Conservation (phyloP, 495 filamentous ascomycete species). For the Trichocladium antarcticum region DNA sequence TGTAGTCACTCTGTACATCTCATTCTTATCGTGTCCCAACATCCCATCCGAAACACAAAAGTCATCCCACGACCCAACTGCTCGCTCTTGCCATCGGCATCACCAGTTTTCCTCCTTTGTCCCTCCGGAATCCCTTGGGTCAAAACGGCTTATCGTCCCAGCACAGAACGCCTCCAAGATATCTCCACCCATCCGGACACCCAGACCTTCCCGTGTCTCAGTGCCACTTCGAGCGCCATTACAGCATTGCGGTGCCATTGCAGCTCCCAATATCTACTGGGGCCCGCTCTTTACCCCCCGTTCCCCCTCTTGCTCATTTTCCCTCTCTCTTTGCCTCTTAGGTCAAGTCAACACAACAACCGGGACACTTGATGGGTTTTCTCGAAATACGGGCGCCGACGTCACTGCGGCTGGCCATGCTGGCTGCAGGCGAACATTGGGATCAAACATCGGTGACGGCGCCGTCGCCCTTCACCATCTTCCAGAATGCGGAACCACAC, state of each 20-base stretch:
- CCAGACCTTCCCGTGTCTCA: constrained; percentile 2
- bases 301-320: neutral
- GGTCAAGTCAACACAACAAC: neutral
- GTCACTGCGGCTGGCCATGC: constrained; percentile 48
- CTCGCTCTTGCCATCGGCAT: neutral
- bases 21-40: no score
- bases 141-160: neutral
- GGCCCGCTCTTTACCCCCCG: neutral
- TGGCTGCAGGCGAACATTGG: constrained; percentile 15
- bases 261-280: neutral
- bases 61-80: neutral
- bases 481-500: constrained; percentile 25
- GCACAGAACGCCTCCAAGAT: neutral
- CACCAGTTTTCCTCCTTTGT: neutral
- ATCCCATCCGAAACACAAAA: no score
- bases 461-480: constrained; percentile 21
- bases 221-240: neutral
- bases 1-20: no score
- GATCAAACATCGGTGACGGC: constrained; percentile 13
- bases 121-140: neutral
- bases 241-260: constrained; percentile 4
- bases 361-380: constrained; percentile 27
- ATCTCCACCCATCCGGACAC: neutral
- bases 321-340: neutral
- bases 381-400: constrained; percentile 46